Percentiles rank a stretch among this genome's conserved stretches.
These are phyloP conservation scores for Oleoguttula mirabilis DNA, from an alignment of 495 filamentous ascomycete genomes.

Conservation along the genomic window DNA sequence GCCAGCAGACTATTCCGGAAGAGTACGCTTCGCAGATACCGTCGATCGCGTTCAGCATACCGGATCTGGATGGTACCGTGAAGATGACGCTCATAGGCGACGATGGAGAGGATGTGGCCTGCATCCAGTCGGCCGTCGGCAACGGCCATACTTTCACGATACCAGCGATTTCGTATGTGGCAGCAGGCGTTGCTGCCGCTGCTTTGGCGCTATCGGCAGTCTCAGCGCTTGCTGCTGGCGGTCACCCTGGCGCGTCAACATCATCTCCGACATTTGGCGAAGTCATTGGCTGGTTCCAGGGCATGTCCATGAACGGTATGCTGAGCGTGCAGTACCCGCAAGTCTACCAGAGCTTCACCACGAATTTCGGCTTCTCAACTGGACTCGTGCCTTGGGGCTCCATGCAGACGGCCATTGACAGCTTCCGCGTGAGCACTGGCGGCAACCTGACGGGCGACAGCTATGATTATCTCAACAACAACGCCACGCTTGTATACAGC, in stretches of 20 bases:
- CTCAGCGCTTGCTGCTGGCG: constrained; percentile 52
- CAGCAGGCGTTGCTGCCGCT: constrained; percentile 75
- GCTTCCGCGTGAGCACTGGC: constrained; percentile 66
- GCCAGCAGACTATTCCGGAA: constrained; percentile 54
- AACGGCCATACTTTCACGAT: constrained; percentile 76
- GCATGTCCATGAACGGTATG: constrained; percentile 92
- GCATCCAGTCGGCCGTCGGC: constrained; percentile 64
- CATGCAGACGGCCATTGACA: constrained; percentile 76
- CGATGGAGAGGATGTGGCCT: constrained; percentile 55
- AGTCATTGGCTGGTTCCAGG: constrained; percentile 83
- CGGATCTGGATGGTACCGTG: constrained; percentile 80
- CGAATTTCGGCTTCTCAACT: constrained; percentile 88
- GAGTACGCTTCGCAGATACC: constrained; percentile 66
- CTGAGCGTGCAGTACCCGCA: constrained; percentile 74
- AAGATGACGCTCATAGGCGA: constrained; percentile 62
- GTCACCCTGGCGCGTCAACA: constrained; percentile 50
- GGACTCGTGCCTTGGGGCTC: constrained; percentile 70
- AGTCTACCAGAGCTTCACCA: constrained; percentile 75
- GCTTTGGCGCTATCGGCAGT: constrained; percentile 65
- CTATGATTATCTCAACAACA: constrained; percentile 58
- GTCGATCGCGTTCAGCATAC: constrained; percentile 78
- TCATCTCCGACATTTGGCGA: constrained; percentile 77
- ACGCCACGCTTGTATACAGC: constrained; percentile 53
- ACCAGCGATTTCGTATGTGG: constrained; percentile 69
- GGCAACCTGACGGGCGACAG: constrained; percentile 75